Conservation (phyloP, 2,329 filamentous ascomycete species). For the Pseudophaeomoniella oleicola region DNA sequence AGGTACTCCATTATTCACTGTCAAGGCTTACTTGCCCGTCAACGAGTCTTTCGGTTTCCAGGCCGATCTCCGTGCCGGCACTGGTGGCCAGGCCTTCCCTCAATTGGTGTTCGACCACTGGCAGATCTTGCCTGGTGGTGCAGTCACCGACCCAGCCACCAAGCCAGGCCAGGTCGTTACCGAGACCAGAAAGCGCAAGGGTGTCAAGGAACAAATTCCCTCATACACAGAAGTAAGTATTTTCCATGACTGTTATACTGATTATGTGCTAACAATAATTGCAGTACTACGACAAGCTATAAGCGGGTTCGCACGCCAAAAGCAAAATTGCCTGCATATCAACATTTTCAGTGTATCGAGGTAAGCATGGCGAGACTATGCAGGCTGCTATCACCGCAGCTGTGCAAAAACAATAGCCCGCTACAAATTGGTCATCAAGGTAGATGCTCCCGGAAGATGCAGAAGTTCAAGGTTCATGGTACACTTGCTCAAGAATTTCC, state of each 20-base stretch:
- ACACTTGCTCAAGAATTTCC: too few species aligned
- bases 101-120: constrained; percentile 99
- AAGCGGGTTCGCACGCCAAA: constrained; percentile 33
- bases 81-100: constrained; percentile 96
- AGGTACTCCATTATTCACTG: constrained; percentile 97
- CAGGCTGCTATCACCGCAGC: too few species aligned
- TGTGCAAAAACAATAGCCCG: neutral
- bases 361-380: too few species aligned
- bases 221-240: constrained; percentile 85
- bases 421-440: neutral
- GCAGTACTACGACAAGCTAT: constrained; percentile 99
- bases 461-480: constrained; percentile 20
- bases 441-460: constrained; percentile 2
- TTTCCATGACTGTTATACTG: constrained; percentile 2
- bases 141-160: constrained; percentile 66
- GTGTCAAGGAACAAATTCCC: constrained; percentile 92
- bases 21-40: constrained; percentile 95
- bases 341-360: too few species aligned
- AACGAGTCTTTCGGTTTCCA: constrained; percentile 99
- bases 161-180: constrained; percentile 73
- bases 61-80: constrained; percentile 83
- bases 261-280: constrained; percentile 25
- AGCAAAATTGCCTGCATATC: constrained; percentile 15
- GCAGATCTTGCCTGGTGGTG: constrained; percentile 90
- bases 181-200: constrained; percentile 97